These are phyloP conservation scores for Lactarius tabidus DNA, from an alignment of 768 basidiomycete species.

Conservation along the genomic window DNA sequence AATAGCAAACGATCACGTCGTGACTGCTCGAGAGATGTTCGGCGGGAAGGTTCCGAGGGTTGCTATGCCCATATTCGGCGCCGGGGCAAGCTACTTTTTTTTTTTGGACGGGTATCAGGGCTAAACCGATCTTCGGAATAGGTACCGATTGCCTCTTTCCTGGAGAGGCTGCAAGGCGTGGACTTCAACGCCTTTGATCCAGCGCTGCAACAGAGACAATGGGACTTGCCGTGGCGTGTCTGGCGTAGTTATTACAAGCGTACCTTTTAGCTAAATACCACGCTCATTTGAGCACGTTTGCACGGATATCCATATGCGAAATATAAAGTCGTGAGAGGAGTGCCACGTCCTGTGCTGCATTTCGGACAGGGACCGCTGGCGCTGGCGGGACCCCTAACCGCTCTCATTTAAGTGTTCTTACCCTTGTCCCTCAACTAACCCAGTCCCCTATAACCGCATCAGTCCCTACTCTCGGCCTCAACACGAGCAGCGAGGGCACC, in stretches of 20 bases:
- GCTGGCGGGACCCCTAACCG: constrained; percentile 2
- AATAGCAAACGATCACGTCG: constrained; percentile 73
- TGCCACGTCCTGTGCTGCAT: constrained; percentile 5
- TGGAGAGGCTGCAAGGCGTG: constrained; percentile 60
- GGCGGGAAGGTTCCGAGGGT: constrained; percentile 50
- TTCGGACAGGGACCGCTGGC: not conserved
- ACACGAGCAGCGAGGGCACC: constrained; percentile 13
- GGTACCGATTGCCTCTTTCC: constrained; percentile 65
- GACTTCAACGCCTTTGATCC: constrained; percentile 72
- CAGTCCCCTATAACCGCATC: constrained; percentile 5
- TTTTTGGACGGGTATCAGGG: not conserved
- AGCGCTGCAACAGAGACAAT: constrained; percentile 60
- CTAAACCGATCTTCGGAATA: constrained; percentile 30
- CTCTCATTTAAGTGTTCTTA: constrained; percentile 1
- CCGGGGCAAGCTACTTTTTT: constrained; percentile 51
- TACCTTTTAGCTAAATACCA: constrained; percentile 30
- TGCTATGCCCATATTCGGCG: constrained; percentile 69
- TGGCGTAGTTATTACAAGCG: constrained; percentile 51
- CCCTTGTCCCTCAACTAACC: constrained; percentile 16
- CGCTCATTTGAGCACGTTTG: constrained; percentile 2
- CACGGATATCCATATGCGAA: not conserved
- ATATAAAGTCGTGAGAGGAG: constrained; percentile 3
- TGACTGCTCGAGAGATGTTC: constrained; percentile 69
- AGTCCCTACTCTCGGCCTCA: constrained; percentile 9
- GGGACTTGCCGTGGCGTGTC: constrained; percentile 74